A percentile compares a stretch with the other conserved stretches of the same genome.
These are phyloP conservation scores for Novymonas esmeraldas DNA, from an alignment of 208 protist genomes.

Conservation along the genomic window DNA sequence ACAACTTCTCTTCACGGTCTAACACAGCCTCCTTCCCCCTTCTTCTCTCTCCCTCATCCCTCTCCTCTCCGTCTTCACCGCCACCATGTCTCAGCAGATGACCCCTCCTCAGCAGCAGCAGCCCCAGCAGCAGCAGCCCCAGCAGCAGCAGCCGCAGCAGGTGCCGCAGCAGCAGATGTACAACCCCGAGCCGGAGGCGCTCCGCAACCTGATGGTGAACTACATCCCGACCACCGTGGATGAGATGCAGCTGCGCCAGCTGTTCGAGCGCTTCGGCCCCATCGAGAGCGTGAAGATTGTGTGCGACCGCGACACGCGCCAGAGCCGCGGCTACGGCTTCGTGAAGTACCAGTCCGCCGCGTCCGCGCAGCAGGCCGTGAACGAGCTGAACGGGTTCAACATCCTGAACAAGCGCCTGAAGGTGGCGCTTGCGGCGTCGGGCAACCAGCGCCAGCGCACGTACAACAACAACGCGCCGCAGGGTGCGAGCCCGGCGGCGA, in stretches of 20 bases:
- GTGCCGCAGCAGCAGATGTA: slow-evolving; percentile 22
- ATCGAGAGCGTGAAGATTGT: slow-evolving; percentile 92
- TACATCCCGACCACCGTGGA: slow-evolving; percentile 89
- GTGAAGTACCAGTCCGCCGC: slow-evolving; percentile 84
- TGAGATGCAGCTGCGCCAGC: slow-evolving; percentile 79
- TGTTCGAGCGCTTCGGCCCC: slow-evolving; percentile 84
- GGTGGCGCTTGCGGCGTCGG: slow-evolving; percentile 77
- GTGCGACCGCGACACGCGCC: slow-evolving; percentile 81
- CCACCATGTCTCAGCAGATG: slow-evolving; percentile 62
- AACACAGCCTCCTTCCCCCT: too few species aligned
- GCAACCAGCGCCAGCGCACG: slow-evolving; percentile 63
- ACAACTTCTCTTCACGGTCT: not conserved
- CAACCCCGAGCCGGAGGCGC: slow-evolving; percentile 67
- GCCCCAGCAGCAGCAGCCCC: too few species aligned
- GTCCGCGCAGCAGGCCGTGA: slow-evolving; percentile 80
- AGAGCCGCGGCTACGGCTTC: slow-evolving; percentile 91
- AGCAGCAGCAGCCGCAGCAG: slow-evolving; percentile 39
- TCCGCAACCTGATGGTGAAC: slow-evolving; percentile 92
- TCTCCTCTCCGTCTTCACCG: too few species aligned
- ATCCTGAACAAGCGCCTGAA: slow-evolving; percentile 91
- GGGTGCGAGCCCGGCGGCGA: slow-evolving; percentile 16
- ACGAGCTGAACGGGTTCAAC: slow-evolving; percentile 81
- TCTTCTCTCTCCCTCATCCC: too few species aligned
- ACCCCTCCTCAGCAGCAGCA: too few species aligned
- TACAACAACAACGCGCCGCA: slow-evolving; percentile 36